These are phyloP conservation scores for Tuber brumale DNA, from an alignment of 495 filamentous ascomycete species.

Conservation along the genomic window DNA sequence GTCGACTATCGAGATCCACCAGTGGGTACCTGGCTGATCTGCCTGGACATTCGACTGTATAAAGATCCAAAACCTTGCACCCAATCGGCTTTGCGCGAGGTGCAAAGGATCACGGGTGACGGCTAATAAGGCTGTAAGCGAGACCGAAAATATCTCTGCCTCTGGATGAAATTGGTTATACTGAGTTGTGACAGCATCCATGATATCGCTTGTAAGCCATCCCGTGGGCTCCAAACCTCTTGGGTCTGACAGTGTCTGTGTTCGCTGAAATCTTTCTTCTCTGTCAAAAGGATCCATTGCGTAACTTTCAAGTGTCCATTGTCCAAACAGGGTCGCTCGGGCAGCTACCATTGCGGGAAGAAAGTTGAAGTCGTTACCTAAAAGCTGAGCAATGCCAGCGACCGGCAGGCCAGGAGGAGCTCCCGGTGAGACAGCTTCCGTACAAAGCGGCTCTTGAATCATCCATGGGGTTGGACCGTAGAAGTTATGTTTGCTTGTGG, in stretches of 20 bases:
- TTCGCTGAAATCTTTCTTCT: background rate
- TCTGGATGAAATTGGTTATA: background rate
- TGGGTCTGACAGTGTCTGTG: background rate
- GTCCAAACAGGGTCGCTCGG: background rate
- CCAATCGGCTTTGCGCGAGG: background rate
- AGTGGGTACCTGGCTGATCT: background rate
- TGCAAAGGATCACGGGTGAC: background rate
- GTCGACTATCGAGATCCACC: constrained; percentile 4
- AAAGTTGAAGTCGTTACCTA: background rate
- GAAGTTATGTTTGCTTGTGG: background rate
- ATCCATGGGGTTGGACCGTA: constrained; percentile 1
- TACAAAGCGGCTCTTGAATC: background rate
- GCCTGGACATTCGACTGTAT: constrained; percentile 1
- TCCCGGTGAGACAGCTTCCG: background rate
- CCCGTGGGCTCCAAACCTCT: background rate
- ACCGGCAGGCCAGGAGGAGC: background rate
- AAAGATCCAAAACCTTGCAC: constrained; percentile 17
- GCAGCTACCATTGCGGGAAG: background rate
- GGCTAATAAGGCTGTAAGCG: background rate
- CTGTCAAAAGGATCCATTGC: background rate
- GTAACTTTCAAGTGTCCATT: background rate
- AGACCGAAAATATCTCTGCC: background rate
- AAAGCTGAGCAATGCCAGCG: background rate
- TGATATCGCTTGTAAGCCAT: constrained; percentile 1
- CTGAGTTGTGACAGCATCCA: background rate